Evolutionary conservation across 2,329 filamentous ascomycete species (phyloP), one percentile per base, ranked within the genome.

Genomic region (Fusarium gaditjirri): DNA sequence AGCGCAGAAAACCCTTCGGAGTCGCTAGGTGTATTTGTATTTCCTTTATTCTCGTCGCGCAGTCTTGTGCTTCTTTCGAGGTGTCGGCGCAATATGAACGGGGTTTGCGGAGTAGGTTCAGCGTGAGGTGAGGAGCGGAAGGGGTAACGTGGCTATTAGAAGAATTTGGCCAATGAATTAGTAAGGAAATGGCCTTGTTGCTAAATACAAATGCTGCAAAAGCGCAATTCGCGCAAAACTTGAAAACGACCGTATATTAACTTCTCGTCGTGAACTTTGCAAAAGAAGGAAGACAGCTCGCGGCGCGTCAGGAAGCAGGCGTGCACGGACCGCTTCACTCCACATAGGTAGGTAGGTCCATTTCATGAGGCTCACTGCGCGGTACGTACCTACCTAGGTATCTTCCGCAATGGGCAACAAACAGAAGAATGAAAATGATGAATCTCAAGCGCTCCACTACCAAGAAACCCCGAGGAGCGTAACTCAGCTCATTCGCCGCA

Each of bases 261-360:
- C 57, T 60, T 73, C 43, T 74, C 42, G 56, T 65, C 62, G 67
- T 73, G 60, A 50, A 68, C 56, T 61, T 56, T 72, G 58, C 39
- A 56, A 57, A 41, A 41, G 47, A 64, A 57, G 41, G 46, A 72
- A 73, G 52, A 61, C 60, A 73, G 68, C 71, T 73, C 71, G 71
- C 68, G 71, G 71, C 71, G 71, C 71, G 71, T 73, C 68, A 74
- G 52, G 47, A 73, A 73, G 68, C 68, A 63, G 43, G 44, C 13
- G 64, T 65, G 71, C 71, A 73, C 71, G 71, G 71, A 36, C 71
- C 71, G 58, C 50, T 17, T 35, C 13, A 39, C 42, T 35, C 25
- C 25, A 9, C 27, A 17, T n/a, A n/a, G n/a, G n/a, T n/a, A n/a
- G n/a, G n/a, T n/a, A n/a, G n/a, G n/a, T 47, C 27, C 33, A 36